A percentile compares a stretch with the other conserved stretches of the same genome.
Conservation (phyloP, 2,329 filamentous ascomycete species). For the Aspergillus neoniger region DNA sequence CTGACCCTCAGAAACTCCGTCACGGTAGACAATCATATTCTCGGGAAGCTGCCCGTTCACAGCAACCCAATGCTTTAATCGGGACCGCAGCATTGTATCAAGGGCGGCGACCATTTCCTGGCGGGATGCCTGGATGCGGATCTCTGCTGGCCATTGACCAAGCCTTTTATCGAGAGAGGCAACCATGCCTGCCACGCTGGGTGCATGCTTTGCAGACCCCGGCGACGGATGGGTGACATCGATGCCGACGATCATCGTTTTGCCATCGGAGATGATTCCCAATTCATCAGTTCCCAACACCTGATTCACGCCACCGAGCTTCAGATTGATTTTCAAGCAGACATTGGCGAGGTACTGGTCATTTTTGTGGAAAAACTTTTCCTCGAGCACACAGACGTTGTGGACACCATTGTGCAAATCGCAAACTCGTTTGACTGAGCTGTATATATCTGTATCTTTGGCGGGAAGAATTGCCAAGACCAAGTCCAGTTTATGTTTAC, state of each 20-base stretch:
- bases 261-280: constrained; percentile 62
- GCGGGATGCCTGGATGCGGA: constrained; percentile 66
- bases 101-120: constrained; percentile 73
- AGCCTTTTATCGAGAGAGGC: constrained; percentile 70
- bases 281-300: constrained; percentile 55
- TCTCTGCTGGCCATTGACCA: constrained; percentile 74
- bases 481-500: constrained; percentile 35
- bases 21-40: constrained; percentile 81
- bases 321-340: constrained; percentile 78
- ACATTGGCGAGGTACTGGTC: constrained; percentile 67
- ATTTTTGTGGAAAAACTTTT: constrained; percentile 51
- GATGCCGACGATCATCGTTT: constrained; percentile 84
- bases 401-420: constrained; percentile 69
- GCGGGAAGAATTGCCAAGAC: constrained; percentile 63
- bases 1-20: constrained; percentile 87
- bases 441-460: constrained; percentile 60
- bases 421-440: constrained; percentile 65
- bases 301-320: constrained; percentile 74
- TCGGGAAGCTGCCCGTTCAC: constrained; percentile 62
- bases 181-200: constrained; percentile 79
- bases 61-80: constrained; percentile 65
- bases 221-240: constrained; percentile 88
- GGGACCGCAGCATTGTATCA: constrained; percentile 62
- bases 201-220: constrained; percentile 59
- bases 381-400: constrained; percentile 64